Conservation (phyloP, 2,329 filamentous ascomycete genomes). For the Mycosphaerella arachidis region DNA sequence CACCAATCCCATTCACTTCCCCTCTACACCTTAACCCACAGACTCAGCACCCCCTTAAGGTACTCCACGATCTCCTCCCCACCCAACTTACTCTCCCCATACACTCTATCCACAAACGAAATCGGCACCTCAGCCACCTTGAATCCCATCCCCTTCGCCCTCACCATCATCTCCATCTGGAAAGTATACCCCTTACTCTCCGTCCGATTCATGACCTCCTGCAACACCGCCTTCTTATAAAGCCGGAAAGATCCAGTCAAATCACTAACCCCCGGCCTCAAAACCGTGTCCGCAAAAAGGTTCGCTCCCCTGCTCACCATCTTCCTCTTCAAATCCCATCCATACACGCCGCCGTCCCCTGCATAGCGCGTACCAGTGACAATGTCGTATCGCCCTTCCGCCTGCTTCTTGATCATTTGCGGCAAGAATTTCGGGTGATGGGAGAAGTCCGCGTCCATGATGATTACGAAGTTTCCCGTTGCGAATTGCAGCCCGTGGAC, state of each 20-base stretch:
- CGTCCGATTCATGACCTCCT: constrained; percentile 84
- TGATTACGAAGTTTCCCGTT: constrained; percentile 93
- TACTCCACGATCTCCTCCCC: constrained; percentile 96
- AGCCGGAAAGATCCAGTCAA: constrained; percentile 90
- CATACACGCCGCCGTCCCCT: constrained; percentile 77
- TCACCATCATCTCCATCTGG: constrained; percentile 99
- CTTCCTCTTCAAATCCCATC: constrained; percentile 83
- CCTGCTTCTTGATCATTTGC: constrained; percentile 81
- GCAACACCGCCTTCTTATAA: constrained; percentile 85
- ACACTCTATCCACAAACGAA: constrained; percentile 89
- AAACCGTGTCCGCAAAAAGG: constrained; percentile 88
- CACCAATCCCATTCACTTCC: neutral
- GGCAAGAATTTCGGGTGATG: constrained; percentile 99
- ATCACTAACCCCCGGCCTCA: constrained; percentile 90
- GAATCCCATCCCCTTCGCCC: constrained; percentile 92
- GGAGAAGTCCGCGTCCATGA: constrained; percentile 99
- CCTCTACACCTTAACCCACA: constrained; percentile 47
- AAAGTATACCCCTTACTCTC: constrained; percentile 98
- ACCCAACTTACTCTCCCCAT: constrained; percentile 91
- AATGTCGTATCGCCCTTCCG: constrained; percentile 79
- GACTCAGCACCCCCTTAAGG: constrained; percentile 59
- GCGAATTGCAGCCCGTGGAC: constrained; percentile 88
- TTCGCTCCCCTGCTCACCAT: constrained; percentile 84
- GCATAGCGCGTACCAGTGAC: constrained; percentile 95
- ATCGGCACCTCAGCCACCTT: constrained; percentile 94